phyloP scores from a whole-genome alignment of 1,139 yeast genomes.

The Pichia sp. region DNA sequence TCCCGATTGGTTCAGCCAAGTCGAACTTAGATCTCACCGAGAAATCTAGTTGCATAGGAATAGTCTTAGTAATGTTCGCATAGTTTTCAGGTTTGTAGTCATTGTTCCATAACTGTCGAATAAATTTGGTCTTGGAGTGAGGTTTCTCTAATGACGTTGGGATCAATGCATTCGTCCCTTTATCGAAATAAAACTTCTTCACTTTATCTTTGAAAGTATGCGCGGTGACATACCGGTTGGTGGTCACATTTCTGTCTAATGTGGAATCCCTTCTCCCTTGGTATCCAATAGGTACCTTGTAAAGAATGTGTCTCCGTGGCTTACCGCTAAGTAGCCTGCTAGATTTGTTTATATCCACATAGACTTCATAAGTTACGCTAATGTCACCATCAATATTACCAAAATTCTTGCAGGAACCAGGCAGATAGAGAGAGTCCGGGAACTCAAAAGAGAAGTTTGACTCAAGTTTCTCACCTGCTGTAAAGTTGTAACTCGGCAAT shows the following conservation, averaged over 20 bases:
- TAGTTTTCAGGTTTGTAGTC: background rate
- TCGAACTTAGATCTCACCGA: slow-evolving; percentile 2
- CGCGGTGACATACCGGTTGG: background rate
- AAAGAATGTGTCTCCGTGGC: background rate
- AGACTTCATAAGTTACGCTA: slow-evolving; percentile 6
- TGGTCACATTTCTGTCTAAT: background rate
- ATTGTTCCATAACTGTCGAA: background rate
- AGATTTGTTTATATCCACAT: slow-evolving; percentile 7
- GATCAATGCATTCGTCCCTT: slow-evolving; percentile 13
- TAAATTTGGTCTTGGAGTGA: background rate
- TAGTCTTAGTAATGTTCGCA: background rate
- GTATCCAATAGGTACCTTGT: slow-evolving; percentile 1
- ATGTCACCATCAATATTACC: slow-evolving; percentile 9
- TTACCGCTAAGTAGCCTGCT: background rate
- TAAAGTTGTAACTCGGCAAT: background rate
- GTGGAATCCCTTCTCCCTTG: slow-evolving; percentile 11
- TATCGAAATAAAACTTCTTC: slow-evolving; percentile 16
- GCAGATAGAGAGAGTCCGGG: slow-evolving; percentile 8
- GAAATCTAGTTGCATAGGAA: slow-evolving; percentile 2
- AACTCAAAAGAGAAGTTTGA: slow-evolving; percentile 6
- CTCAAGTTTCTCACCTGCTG: slow-evolving; percentile 7
- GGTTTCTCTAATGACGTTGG: background rate
- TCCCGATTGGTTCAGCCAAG: slow-evolving; percentile 6
- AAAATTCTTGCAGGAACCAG: slow-evolving; percentile 7
- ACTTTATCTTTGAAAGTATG: slow-evolving; percentile 14